A percentile compares a stretch with the other conserved stretches of the same genome.
phyloP scores from a whole-genome alignment of 441 rosid genomes.

The Erodium texanum region DNA sequence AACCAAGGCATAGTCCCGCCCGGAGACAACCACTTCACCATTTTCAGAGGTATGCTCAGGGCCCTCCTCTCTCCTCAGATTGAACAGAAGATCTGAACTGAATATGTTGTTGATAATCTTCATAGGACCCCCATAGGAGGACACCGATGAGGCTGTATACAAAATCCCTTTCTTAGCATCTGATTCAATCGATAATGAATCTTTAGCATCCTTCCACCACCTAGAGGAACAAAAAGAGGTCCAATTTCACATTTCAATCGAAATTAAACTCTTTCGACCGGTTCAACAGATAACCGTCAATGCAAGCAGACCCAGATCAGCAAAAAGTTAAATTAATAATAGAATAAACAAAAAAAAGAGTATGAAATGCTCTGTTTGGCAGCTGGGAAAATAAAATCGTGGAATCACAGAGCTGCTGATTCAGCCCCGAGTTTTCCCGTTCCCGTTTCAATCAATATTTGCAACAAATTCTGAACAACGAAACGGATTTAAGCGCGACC shows the following conservation, averaged over 20 bases:
- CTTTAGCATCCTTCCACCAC: conserved; percentile 69
- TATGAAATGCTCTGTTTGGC: neutral
- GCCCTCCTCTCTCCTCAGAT: conserved; percentile 66
- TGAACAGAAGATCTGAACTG: conserved; percentile 69
- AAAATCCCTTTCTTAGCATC: conserved; percentile 54
- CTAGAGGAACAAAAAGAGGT: conserved; percentile 22
- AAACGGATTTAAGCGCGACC: neutral
- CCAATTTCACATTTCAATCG: conserved; percentile 5
- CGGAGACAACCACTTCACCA: conserved; percentile 72
- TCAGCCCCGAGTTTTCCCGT: neutral
- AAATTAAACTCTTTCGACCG: too few species aligned
- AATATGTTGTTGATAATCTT: conserved; percentile 88
- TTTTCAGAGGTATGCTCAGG: conserved; percentile 39
- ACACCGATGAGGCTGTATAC: conserved; percentile 55
- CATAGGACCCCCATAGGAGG: conserved; percentile 79
- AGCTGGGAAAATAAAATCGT: conserved; percentile 2
- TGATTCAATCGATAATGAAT: conserved; percentile 32
- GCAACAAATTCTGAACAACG: too few species aligned
- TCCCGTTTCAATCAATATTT: too few species aligned
- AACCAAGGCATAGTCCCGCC: conserved; percentile 90
- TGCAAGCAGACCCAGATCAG: conserved; percentile 15
- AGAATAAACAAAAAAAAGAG: neutral
- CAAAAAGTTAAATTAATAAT: neutral
- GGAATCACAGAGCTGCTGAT: neutral
- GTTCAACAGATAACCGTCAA: conserved; percentile 7